Conservation (phyloP, 768 basidiomycete species). For the Galerina sulciceps region DNA sequence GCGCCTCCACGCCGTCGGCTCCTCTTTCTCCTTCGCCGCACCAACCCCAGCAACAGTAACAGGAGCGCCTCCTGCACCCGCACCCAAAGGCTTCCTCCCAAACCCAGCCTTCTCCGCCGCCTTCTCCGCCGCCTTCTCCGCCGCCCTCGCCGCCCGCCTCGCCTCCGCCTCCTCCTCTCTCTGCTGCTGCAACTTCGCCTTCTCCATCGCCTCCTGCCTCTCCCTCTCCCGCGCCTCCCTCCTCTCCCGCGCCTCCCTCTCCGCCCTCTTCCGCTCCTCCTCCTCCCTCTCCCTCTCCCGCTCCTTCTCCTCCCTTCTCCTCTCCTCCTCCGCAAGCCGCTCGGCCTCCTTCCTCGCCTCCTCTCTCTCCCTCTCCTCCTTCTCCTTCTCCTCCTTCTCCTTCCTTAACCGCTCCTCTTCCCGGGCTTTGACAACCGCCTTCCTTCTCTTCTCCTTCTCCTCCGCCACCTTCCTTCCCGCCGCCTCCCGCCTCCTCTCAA, state of each 20-base stretch:
- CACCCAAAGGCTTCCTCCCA: conserved; percentile 29
- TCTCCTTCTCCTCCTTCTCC: conserved; percentile 61
- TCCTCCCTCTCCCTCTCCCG: conserved; percentile 52
- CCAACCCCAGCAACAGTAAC: conserved; percentile 24
- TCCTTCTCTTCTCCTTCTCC: conserved; percentile 79
- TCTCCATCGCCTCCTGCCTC: conserved; percentile 53
- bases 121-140: conserved; percentile 34
- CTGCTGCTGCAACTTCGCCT: conserved; percentile 61
- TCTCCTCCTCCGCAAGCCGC: conserved; percentile 58
- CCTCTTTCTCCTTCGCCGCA: conserved; percentile 15
- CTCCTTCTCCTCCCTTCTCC: conserved; percentile 53
- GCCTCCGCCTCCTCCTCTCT: conserved; percentile 76
- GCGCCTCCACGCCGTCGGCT: conserved; percentile 20
- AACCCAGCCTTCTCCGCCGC: not conserved
- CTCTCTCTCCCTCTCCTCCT: conserved; percentile 56
- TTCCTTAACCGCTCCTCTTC: conserved; percentile 54
- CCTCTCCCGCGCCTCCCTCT: conserved; percentile 53
- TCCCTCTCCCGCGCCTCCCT: conserved; percentile 59
- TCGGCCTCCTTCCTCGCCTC: conserved; percentile 53
- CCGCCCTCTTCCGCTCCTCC: conserved; percentile 62
- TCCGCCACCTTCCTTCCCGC: conserved; percentile 77
- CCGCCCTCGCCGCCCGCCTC: conserved; percentile 47
- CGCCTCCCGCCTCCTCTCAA: conserved; percentile 55
- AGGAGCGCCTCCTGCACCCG: no score
- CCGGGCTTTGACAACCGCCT: conserved; percentile 57